Base-by-base conservation (phyloP, 495 filamentous ascomycete genomes). In the Amphirosellinia nigrospora region DNA sequence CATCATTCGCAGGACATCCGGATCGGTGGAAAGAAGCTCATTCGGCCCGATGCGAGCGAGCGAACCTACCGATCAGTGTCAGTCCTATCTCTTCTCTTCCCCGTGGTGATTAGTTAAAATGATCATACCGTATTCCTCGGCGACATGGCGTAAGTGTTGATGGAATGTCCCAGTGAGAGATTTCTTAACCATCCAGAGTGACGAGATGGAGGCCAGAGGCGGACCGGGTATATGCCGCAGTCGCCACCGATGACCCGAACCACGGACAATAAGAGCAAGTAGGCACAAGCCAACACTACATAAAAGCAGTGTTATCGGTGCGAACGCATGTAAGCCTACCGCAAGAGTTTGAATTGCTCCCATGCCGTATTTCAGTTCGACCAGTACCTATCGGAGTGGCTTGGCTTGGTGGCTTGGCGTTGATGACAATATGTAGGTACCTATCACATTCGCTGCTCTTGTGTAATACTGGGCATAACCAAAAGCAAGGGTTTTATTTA, bases 21-120 rank as follows among this genome's bases (percentile, higher is more conserved):
- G 79, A 64, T 84, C 82, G 38, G 74, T 75, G 21, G 76, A 79
- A 52, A 86, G 52, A 58, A 86, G 68, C 55, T 79, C 69, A 48
- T 83, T 82, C 15, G 83, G 82, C 11, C 80, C 82, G 58, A 84
- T 80, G 21, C 83, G 75, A 4, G 78, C 81, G 10, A 84, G 69
- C 3, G 81, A 69, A 6, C 81, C 81, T 83, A 43, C 28, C n/a
- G 67, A 66, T 38, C 34, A 41, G 38, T 10, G 26, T 68, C 38
- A 68, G 52, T 19, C 15, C 32, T 23, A 28, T 50, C 60, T 39
- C 36, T 36, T 23, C 19, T 19, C 30, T 13, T 28, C 39, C 59
- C 16, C 7, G 9, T 21, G 4, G 19, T 34, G 23, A 30, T 26
- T 1, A 16, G 46, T 26, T 19, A 26, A 28, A 10, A 23, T n/a